Conservation (phyloP, 768 basidiomycete species). For the Podaxis mareebaensis region DNA sequence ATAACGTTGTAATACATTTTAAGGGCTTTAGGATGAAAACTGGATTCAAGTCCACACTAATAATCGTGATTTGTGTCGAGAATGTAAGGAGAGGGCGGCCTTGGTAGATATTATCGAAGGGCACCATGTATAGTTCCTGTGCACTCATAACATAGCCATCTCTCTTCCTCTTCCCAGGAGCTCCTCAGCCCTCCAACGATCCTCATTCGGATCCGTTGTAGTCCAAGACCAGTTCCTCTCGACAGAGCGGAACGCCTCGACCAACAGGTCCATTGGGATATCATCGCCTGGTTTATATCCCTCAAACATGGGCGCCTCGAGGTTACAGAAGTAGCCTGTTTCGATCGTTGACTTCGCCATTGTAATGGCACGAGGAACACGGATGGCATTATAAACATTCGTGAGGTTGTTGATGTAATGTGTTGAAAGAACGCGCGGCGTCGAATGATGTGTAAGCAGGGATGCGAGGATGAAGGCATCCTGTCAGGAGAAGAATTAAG, state of each 20-base stretch:
- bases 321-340: slow-evolving; percentile 16
- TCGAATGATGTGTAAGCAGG: slow-evolving; percentile 38
- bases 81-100: not conserved
- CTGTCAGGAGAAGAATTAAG: slow-evolving; percentile 27
- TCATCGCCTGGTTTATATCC: slow-evolving; percentile 27
- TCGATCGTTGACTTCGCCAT: slow-evolving; percentile 19
- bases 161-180: not conserved
- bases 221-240: slow-evolving; percentile 28
- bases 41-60: no score
- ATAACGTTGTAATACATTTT: no score
- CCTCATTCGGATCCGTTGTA: slow-evolving; percentile 25
- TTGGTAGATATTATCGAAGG: not conserved
- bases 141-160: not conserved
- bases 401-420: slow-evolving; percentile 15
- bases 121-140: not conserved
- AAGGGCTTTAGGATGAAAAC: no score
- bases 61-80: no score
- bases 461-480: slow-evolving; percentile 41
- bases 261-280: slow-evolving; percentile 24
- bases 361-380: slow-evolving; percentile 26
- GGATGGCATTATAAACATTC: slow-evolving; percentile 26
- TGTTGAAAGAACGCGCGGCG: slow-evolving; percentile 20
- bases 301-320: slow-evolving; percentile 27
- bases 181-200: slow-evolving; percentile 15
- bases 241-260: slow-evolving; percentile 20